Evolutionary conservation across 2,329 filamentous ascomycete species (phyloP), one percentile per base, ranked within the genome.

Genomic region (Setomelanomma holmii): DNA sequence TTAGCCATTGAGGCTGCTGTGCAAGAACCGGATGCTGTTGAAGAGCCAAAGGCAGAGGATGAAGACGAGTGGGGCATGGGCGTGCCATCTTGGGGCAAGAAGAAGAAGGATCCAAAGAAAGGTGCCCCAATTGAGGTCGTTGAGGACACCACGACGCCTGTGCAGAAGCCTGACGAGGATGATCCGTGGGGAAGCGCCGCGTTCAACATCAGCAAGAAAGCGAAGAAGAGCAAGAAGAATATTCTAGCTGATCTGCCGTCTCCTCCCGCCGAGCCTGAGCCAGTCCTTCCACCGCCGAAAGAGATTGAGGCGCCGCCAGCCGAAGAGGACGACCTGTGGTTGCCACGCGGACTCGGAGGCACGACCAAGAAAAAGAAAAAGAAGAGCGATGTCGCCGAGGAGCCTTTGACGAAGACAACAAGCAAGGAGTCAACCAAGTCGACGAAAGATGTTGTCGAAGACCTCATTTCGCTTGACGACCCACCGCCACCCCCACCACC

Each of bases 1-100:
- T 22, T 44, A 5, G 33, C 33, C 5, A 56, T 68, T 14, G 71
- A 71, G 44, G 56, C 66, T 12, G 55, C 60, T 30, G 59, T 76
- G 6, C 76, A 78, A 59, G 72, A 74, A 49, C 78, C 80, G n/a
- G 79, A 79, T 55, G 75, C 69, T 20, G 73, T 83, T 6, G 79
- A 82, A 51, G 81, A 83, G 61, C 78, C 80, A 2, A 78, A 78
- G 51, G 71, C 71, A 14, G 78, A 80, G 22, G 75, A 77, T 12
- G 81, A 83, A 47, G 82, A 82, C 51, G 83, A 84, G 59, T 84
- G 84, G 68, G 80, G 76, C 53, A 80, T 81, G 68, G 80, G 76
- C 53, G 80, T 81, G 41, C 86, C 84, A 78, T 82, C 80, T 24
- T 83, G 80, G 45, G 78, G 80, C 5, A 84, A 82, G 54, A 85